Evolutionary conservation across 2,329 filamentous ascomycete genomes (phyloP).

Genomic region (Alternaria longipes): DNA sequence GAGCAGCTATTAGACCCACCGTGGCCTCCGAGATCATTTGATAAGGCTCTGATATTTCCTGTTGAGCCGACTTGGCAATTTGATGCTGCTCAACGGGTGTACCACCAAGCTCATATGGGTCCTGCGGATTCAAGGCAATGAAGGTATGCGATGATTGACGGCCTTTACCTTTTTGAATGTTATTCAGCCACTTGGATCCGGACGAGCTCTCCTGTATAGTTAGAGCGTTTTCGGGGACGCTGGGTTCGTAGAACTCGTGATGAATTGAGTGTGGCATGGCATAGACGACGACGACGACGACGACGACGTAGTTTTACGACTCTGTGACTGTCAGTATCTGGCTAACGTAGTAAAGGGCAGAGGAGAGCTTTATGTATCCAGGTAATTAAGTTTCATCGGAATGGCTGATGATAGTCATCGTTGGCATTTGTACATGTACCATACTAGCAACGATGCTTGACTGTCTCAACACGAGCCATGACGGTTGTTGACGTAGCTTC

Average conservation of each 20-base stretch:
- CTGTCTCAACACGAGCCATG: background rate
- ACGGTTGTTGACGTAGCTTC: background rate
- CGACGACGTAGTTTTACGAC: background rate
- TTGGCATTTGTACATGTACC: background rate
- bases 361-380: background rate
- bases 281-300: background rate
- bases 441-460: background rate
- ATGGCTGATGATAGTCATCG: background rate
- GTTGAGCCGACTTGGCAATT: background rate
- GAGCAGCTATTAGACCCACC: background rate
- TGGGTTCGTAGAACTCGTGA: background rate
- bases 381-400: background rate
- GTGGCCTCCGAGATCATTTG: background rate
- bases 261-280: background rate
- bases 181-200: background rate
- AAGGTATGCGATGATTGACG: background rate
- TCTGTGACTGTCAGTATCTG: background rate
- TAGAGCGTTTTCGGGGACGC: background rate
- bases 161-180: background rate
- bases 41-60: background rate
- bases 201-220: background rate
- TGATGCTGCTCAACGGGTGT: background rate
- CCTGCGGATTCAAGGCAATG: background rate
- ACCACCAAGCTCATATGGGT: background rate
- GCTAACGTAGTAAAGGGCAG: background rate